A percentile compares a stretch with the other conserved stretches of the same genome.
Conservation (phyloP, 225 moss, liverwort and hornwort species). For the Bryoerythrophyllum caledonicum region DNA sequence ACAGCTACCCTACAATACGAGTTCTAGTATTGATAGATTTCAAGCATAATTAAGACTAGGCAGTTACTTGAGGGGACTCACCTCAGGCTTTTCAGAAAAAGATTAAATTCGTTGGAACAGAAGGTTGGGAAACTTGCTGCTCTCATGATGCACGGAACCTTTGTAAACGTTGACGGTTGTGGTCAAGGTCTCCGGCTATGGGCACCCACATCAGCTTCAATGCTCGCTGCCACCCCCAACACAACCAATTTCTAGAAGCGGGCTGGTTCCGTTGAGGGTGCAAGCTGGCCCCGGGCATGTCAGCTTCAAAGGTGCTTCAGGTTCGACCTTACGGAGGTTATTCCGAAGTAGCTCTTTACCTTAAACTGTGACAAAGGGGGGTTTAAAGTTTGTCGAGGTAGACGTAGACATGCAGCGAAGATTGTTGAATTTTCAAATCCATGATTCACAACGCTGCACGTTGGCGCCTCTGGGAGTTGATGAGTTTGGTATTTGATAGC, state of each 20-base stretch:
- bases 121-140: neutral
- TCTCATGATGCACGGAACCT: neutral
- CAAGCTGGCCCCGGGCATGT: neutral
- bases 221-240: neutral
- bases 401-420: neutral
- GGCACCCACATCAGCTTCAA: neutral
- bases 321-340: neutral
- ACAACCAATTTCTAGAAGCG: neutral
- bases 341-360: neutral
- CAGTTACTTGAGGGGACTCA: neutral
- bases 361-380: neutral
- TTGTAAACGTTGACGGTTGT: neutral
- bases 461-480: neutral
- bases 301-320: neutral
- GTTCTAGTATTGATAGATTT: neutral
- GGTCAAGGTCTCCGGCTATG: conserved; percentile 10
- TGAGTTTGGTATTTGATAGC: neutral
- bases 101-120: neutral
- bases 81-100: neutral
- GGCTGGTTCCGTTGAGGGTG: neutral
- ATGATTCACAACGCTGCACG: neutral
- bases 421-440: neutral
- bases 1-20: neutral
- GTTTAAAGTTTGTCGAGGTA: neutral
- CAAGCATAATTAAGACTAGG: neutral